phyloP scores from a whole-genome alignment of 139 green algal species.

The Asterochloris erici region DNA sequence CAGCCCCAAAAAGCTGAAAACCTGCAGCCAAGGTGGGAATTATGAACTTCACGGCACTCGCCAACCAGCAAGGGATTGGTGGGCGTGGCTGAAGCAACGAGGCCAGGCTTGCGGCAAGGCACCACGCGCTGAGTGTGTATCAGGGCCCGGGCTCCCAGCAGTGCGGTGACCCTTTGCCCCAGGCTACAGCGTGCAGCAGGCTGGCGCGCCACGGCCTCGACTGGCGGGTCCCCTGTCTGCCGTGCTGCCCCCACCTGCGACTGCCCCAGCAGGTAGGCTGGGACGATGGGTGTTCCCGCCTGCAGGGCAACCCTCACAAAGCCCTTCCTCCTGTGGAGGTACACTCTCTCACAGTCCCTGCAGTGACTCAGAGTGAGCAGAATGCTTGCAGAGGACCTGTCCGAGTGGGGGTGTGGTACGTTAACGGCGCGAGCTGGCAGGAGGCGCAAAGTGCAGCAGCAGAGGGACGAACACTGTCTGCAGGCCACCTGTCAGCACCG shows the following conservation, averaged over 20 bases:
- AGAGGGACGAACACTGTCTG: background rate
- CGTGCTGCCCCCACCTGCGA: background rate
- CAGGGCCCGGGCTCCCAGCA: no score
- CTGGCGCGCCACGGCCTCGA: no score
- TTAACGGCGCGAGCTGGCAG: background rate
- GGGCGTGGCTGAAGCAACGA: no score
- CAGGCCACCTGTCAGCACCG: conserved; percentile 5
- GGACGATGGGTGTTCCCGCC: conserved; percentile 16
- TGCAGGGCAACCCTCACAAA: conserved; percentile 25
- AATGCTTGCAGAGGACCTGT: background rate
- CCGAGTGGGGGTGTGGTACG: background rate
- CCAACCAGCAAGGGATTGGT: no score
- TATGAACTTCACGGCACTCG: no score
- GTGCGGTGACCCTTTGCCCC: no score
- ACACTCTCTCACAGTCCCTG: conserved; percentile 15
- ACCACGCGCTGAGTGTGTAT: no score
- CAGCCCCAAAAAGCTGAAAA: no score
- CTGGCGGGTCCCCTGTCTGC: no score
- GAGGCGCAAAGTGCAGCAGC: background rate
- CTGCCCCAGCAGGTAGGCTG: conserved; percentile 23
- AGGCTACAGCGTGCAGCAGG: no score
- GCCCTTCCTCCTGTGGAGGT: conserved; percentile 14
- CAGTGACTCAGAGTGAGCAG: background rate
- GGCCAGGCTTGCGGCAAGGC: no score
- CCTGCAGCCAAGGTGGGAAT: no score